A percentile compares a stretch with the other conserved stretches of the same genome.
Conservation (phyloP, 139 green algal genomes). For the Chlamydomonas applanata region DNA sequence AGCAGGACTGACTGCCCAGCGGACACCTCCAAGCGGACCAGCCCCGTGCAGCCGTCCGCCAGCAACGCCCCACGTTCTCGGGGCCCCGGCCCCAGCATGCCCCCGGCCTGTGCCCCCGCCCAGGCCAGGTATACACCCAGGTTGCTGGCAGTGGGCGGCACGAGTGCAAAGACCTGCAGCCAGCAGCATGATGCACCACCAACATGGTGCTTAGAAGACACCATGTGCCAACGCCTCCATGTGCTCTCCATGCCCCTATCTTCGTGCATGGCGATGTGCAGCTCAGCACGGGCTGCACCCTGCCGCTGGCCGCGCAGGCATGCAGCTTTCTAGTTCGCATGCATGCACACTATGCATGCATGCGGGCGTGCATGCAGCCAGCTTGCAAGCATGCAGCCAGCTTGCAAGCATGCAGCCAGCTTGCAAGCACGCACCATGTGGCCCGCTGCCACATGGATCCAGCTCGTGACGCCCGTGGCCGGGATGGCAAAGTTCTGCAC, state of each 20-base stretch:
- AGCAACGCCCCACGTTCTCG: conserved; percentile 22
- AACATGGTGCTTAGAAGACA: background rate
- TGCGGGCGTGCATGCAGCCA: background rate
- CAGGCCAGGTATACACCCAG: conserved; percentile 26
- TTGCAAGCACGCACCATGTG: conserved; percentile 15
- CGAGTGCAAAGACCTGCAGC: conserved; percentile 29
- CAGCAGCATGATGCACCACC: background rate
- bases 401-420: background rate
- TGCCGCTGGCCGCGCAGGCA: too few relatives aligned
- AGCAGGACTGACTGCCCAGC: conserved; percentile 25
- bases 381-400: background rate
- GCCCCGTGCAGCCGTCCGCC: conserved; percentile 12
- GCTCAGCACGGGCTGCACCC: too few relatives aligned
- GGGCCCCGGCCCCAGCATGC: background rate
- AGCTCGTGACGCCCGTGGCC: conserved; percentile 19
- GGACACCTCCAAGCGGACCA: conserved; percentile 4
- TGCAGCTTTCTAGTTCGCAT: too few relatives aligned
- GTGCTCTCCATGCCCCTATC: too few relatives aligned
- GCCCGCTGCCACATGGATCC: conserved; percentile 24
- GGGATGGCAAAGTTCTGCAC: conserved; percentile 25
- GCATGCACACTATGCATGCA: too few relatives aligned
- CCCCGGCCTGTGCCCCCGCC: background rate
- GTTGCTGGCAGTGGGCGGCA: conserved; percentile 19
- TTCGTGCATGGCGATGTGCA: too few relatives aligned
- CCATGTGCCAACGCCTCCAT: too few relatives aligned